Evolutionary conservation across 345 rosid genomes (phyloP).

Genomic region (Pistacia vera): DNA sequence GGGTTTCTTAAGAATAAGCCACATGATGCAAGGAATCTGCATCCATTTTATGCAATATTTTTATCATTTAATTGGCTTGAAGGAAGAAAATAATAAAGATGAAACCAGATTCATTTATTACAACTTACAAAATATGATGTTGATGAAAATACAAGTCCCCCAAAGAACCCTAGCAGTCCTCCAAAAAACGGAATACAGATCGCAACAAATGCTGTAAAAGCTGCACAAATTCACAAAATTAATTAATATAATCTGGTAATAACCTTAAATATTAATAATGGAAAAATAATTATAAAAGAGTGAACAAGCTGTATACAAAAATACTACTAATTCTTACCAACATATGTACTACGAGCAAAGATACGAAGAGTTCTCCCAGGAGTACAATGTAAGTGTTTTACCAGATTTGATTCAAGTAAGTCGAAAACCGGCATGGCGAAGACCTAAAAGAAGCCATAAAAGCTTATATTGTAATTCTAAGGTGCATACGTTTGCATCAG

Average conservation of each 20-base stretch:
- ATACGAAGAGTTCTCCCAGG: conserved; percentile 43
- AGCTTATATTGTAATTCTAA: too few species aligned
- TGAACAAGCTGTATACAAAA: not conserved
- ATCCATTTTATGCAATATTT: not conserved
- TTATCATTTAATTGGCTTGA: not conserved
- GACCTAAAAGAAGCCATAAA: conserved; percentile 27
- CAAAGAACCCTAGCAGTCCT: conserved; percentile 59
- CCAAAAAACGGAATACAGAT: conserved; percentile 64
- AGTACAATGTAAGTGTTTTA: conserved; percentile 27
- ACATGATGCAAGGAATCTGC: conserved; percentile 62
- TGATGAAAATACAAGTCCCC: conserved; percentile 62
- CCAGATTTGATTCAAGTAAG: conserved; percentile 42
- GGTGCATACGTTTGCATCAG: too few species aligned
- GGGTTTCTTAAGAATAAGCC: conserved; percentile 47
- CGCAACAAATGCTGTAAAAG: conserved; percentile 45
- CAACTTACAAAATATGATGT: conserved; percentile 53
- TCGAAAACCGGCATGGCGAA: conserved; percentile 59
- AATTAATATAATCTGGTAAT: not conserved
- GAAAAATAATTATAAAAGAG: not conserved
- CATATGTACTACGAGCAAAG: conserved; percentile 40
- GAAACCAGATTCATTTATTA: too few species aligned
- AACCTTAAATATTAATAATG: not conserved
- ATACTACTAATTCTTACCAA: conserved; percentile 27
- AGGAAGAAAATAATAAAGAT: too few species aligned
- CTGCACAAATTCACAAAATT: conserved; percentile 29